Base-by-base conservation (phyloP, 352 stramenopile genomes). In the Pythium rishiriense region DNA sequence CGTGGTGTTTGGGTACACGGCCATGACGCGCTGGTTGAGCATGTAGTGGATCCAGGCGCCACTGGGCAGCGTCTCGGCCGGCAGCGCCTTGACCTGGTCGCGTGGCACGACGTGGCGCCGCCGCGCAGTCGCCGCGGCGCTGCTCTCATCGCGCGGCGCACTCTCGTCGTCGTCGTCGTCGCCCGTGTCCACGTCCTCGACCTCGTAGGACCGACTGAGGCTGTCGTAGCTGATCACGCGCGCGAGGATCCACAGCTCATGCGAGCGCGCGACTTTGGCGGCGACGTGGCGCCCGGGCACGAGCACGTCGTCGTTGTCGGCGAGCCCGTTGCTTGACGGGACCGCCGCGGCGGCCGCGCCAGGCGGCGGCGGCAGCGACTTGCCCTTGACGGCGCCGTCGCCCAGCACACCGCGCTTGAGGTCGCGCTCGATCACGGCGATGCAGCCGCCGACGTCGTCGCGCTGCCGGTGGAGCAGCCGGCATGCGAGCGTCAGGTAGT, bases 1-100 rank as follows among this genome's bases (percentile, higher is more conserved):
- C 17, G 96, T 99, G 15, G 96, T 99, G 78, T 98, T 97, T 8
- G 97, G 97, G 73, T 99, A 99, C 72, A 99, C 98, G 46, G 97
- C 97, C 90, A 99, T 97, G 37, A 98, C 96, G 59, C 84, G 78
- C 26, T 97, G 88, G 41, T 96, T 91, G 52, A 98, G 90, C 17
- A 69, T 68, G 65, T 89, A 93, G 33, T 77, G 90, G 60, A 87
- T 98, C 95, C 85, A 93, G 61, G 78, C 70, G 52, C 69, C 69
- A 45, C 79, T 61, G 0, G 68, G 49, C 15, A 93, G 68, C 29
- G 75, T 81, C 45, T 90, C 87, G 12, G 96, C 79, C 3, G 93
- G 91, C 24, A 98, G 79, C 48, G 94, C 83, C 39, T 98, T 96
- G 5, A 98, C 79, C 64, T 89, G 81, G 48, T 90, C 70, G 54